Evolutionary conservation across 345 rosid species (phyloP), one percentile per base, ranked within the genome.

Genomic region (Physaria fendleri): DNA sequence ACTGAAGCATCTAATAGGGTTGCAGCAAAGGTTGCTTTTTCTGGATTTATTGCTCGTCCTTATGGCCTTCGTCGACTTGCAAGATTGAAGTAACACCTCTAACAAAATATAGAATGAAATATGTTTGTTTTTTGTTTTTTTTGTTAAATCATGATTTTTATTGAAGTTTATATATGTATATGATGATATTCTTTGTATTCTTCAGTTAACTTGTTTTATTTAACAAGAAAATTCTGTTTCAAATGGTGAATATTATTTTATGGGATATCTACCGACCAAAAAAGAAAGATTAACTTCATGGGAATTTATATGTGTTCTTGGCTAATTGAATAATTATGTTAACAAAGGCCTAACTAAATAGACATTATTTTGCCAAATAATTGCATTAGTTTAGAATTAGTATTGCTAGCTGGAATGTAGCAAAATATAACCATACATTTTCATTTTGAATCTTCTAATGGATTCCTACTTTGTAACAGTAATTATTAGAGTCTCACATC

Each of bases 1-100:
- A 75, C 76, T 9, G 75, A 75, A 32, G 53, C 59, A 8, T 8
- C 56, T 20, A 56, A 56, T 54, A 15, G 1, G 46, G 2, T 50
- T 1, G 35, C 8, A 4, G 74, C 73, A 0, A 21, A 35, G 4
- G 40, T 54, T 44, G 63, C 82, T 5, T 68, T 32, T 25, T n/a
- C 18, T 7, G 45, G 64, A 47, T 23, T 44, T 5, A 30, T 29
- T 52, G 15, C 73, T 2, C 16, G 2, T 15, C 76, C 76, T 34
- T 72, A 60, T 13, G 39, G 71, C 40, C 12, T 66, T 27, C n/a
- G 9, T 6, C 1, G 5, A n/a, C 68, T 72, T 10, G 46, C 59
- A 52, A 4, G 1, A 1, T 12, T 23, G 65, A 5, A n/a, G 40
- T 14, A 44, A 25, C 20, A 65, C n/a, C 2, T n/a, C n/a, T n/a